Evolutionary conservation across 1,139 yeast genomes (phyloP).

Genomic region (Pichia sp.): DNA sequence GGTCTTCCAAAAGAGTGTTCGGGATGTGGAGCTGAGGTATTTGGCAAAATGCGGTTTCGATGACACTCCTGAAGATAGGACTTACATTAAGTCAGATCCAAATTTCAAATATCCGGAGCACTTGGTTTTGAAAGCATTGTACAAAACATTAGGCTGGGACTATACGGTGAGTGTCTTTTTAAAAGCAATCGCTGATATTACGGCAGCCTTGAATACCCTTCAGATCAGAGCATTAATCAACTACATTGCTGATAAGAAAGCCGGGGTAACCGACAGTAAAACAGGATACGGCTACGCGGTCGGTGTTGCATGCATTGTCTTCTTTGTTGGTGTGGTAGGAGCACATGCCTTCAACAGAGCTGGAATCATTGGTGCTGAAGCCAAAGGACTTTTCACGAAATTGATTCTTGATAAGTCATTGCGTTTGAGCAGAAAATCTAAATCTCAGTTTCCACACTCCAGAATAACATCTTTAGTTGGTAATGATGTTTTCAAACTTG

Average conservation of each 20-base stretch:
- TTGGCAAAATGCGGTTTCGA: not conserved
- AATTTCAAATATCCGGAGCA: not conserved
- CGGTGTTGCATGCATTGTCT: constrained; percentile 45
- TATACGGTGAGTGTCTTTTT: constrained; percentile 5
- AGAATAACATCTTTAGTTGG: constrained; percentile 69
- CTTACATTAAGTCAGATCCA: not conserved
- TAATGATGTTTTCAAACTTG: constrained; percentile 73
- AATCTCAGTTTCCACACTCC: constrained; percentile 59
- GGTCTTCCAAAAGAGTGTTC: not conserved
- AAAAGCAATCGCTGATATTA: constrained; percentile 33
- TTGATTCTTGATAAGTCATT: constrained; percentile 65
- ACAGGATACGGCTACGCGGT: constrained; percentile 58
- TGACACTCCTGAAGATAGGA: not conserved
- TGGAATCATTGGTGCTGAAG: constrained; percentile 62
- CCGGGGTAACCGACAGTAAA: constrained; percentile 33
- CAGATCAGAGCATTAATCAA: constrained; percentile 47
- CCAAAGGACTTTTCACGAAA: constrained; percentile 58
- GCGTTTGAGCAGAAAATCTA: constrained; percentile 52
- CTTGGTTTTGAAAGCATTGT: not conserved
- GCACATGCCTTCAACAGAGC: constrained; percentile 61
- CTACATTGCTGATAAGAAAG: constrained; percentile 38
- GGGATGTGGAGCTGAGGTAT: not conserved
- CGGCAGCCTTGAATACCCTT: constrained; percentile 39
- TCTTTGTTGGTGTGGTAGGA: constrained; percentile 47
- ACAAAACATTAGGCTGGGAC: not conserved